Percentiles rank a stretch among this genome's conserved stretches.
Conservation (phyloP, 148 eudicot species). For the Vaccinium corymbosum region DNA sequence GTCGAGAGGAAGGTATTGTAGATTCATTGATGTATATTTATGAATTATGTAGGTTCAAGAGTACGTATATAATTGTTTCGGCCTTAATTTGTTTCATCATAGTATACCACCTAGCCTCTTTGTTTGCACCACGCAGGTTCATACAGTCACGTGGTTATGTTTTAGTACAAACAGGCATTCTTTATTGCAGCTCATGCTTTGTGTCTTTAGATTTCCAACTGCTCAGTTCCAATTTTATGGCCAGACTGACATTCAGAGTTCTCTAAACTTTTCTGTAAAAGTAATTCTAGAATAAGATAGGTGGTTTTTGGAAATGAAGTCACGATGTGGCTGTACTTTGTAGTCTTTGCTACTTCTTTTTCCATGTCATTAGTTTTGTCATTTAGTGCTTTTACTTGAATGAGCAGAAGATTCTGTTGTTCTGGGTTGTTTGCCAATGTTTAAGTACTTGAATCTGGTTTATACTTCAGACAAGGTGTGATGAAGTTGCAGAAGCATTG, state of each 20-base stretch:
- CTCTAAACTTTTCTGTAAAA: not conserved
- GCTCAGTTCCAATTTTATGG: not conserved
- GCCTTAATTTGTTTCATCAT: not conserved
- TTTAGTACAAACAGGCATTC: not conserved
- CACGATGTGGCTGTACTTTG: not conserved
- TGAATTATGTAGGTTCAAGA: not conserved
- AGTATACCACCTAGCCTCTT: not conserved
- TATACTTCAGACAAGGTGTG: slow-evolving; percentile 44
- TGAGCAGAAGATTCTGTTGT: not conserved
- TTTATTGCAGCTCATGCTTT: not conserved
- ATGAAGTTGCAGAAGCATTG: slow-evolving; percentile 59
- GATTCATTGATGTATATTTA: not conserved
- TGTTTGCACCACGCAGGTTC: not conserved
- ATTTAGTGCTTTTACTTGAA: not conserved
- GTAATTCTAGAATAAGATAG: not conserved
- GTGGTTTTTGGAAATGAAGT: not conserved
- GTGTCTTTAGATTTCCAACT: not conserved
- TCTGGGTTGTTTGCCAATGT: slow-evolving; percentile 9
- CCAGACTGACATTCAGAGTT: not conserved
- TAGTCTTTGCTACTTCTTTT: not conserved
- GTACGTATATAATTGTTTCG: not conserved
- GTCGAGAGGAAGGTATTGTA: slow-evolving; percentile 51
- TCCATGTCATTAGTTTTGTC: not conserved
- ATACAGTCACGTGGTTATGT: not conserved
- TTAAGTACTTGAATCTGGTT: slow-evolving; percentile 14